Evolutionary conservation across 768 basidiomycete genomes (phyloP).

Genomic region (Tricholoma bakamatsutake): DNA sequence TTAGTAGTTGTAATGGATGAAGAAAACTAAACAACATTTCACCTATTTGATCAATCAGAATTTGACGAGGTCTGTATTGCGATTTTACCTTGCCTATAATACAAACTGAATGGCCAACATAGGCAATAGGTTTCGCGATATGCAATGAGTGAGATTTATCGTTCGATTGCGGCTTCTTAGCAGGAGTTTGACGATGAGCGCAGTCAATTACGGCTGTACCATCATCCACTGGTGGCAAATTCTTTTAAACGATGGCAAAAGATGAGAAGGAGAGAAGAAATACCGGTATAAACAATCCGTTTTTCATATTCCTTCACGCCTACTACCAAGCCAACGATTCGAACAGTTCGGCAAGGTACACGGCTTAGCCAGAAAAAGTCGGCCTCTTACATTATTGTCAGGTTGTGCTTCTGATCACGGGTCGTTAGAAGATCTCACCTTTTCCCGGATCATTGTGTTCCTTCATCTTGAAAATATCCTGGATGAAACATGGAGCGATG

Average conservation of each 20-base stretch:
- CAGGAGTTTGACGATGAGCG: constrained; percentile 30
- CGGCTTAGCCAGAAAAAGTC: constrained; percentile 72
- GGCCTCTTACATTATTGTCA: constrained; percentile 27
- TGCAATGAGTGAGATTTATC: constrained; percentile 7
- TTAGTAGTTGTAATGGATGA: background rate
- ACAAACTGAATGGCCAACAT: constrained; percentile 41
- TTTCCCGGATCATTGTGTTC: constrained; percentile 27
- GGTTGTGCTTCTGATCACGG: background rate
- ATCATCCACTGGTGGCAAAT: constrained; percentile 57
- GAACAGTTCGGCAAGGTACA: constrained; percentile 62
- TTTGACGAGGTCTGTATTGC: constrained; percentile 36
- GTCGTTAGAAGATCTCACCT: background rate
- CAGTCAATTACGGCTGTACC: constrained; percentile 74
- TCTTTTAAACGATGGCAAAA: background rate
- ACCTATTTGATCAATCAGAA: constrained; percentile 51
- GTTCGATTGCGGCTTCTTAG: constrained; percentile 12
- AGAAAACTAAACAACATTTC: background rate
- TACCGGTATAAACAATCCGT: constrained; percentile 55
- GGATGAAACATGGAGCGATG: constrained; percentile 47
- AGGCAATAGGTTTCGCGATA: constrained; percentile 31
- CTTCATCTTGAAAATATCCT: constrained; percentile 46
- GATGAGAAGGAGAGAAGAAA: constrained; percentile 10
- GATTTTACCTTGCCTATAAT: constrained; percentile 41
- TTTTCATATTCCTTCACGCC: constrained; percentile 56
- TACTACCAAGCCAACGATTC: constrained; percentile 58